Conservation (phyloP, 2,329 filamentous ascomycete species). For the Epichloe sylvatica region DNA sequence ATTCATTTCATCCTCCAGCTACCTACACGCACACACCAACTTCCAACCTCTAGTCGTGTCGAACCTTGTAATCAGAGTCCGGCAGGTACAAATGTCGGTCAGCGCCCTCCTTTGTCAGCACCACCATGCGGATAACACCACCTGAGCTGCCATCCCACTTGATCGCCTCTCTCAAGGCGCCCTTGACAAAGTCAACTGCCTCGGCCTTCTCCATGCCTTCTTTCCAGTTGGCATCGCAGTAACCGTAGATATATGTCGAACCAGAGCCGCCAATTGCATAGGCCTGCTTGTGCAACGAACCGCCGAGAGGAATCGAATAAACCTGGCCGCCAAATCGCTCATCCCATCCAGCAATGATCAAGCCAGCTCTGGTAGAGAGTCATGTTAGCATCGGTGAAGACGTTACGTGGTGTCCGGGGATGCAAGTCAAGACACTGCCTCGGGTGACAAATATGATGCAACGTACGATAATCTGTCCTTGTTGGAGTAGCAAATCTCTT, state of each 20-base stretch:
- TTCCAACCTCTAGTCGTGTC: slow-evolving; percentile 41
- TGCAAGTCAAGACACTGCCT: not conserved
- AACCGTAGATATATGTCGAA: slow-evolving; percentile 98
- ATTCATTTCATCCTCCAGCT: slow-evolving; percentile 1
- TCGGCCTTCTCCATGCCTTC: slow-evolving; percentile 89
- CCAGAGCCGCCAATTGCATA: slow-evolving; percentile 94
- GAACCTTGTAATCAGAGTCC: slow-evolving; percentile 70
- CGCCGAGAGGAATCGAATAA: slow-evolving; percentile 91
- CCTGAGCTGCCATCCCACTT: slow-evolving; percentile 99
- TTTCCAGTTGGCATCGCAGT: slow-evolving; percentile 91
- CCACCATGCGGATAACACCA: slow-evolving; percentile 95
- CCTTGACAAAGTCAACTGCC: slow-evolving; percentile 86
- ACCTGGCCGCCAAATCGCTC: slow-evolving; percentile 90
- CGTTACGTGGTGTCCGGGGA: too few relatives aligned
- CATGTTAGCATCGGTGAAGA: not conserved
- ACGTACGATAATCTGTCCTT: slow-evolving; percentile 81
- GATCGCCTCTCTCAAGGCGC: slow-evolving; percentile 81
- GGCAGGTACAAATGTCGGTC: slow-evolving; percentile 91
- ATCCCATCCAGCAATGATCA: slow-evolving; percentile 98
- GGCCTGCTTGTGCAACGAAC: slow-evolving; percentile 91
- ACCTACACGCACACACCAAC: slow-evolving; percentile 8
- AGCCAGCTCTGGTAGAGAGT: slow-evolving; percentile 55
- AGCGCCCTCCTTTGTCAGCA: slow-evolving; percentile 78
- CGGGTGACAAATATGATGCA: not conserved
- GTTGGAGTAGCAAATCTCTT: slow-evolving; percentile 96